Base-by-base conservation (phyloP, 2,329 filamentous ascomycete species). In the Aspergillus awamori region DNA sequence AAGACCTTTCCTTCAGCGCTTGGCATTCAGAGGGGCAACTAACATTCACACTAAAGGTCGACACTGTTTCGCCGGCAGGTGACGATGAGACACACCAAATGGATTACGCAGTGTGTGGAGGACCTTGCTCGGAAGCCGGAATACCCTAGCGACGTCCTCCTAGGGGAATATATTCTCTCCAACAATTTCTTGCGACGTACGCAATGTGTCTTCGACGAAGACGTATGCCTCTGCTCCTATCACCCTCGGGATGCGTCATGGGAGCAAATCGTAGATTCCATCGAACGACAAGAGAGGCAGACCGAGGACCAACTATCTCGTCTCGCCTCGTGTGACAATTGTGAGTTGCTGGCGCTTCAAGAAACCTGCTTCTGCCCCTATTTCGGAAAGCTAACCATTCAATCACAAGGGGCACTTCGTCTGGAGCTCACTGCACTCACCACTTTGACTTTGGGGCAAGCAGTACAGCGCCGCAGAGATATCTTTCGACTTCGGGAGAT, bases 41-140 rank as follows among this genome's bases (percentile, higher is more conserved):
- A 30, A 55, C 15, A 8, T 11, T 2, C 13, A 22, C 1, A 24
- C 8, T 1, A 5, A 17, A 64, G 63, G 7, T 57, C 55, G 4
- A 63, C 63, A 2, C 30, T 60, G 26, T 63, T 65, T 20, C 58
- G 58, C 15, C 54, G 53, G 17, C 58, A 65, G 20, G 24, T 65
- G 28, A 54, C 39, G 6, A 63, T 65, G 63, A 57, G 39, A 26
- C 17, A 61, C 28, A 61, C 63, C 8, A 43, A 30, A 17, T 65
- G 60, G 60, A 59, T 65, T n/a, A 7, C 59, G 7, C 52, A 58
- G 7, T 65, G 60, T 28, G 54, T 56, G 11, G 22, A 47, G 3
- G 24, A 41, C 4, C 41, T 65, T 11, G 20, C 47, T 2, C 13
- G 48, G 11, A 60, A 28, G 5, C 33, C 45, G 2, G 60, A 65